Conservation (phyloP, 257 asterid genomes). For the Plantago ovata region DNA sequence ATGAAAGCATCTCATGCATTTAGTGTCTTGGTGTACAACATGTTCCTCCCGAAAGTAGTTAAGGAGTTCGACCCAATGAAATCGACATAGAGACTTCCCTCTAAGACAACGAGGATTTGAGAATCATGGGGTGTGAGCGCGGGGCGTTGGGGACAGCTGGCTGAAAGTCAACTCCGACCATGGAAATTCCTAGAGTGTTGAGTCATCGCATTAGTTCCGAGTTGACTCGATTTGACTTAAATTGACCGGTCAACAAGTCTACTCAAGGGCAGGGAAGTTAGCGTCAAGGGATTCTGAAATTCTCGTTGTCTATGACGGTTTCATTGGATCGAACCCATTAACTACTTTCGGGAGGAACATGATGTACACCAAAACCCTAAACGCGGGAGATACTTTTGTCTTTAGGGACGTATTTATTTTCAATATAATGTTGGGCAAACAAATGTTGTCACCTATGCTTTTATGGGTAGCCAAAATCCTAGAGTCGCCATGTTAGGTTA, state of each 20-base stretch:
- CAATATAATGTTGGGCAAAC: conserved; percentile 16
- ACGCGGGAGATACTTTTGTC: conserved; percentile 19
- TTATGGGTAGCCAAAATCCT: conserved; percentile 22
- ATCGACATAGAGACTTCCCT: too few species aligned
- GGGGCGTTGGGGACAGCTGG: too few species aligned
- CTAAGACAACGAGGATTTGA: conserved; percentile 17
- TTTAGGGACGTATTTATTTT: conserved; percentile 25
- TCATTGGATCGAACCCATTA: conserved; percentile 21
- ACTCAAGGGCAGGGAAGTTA: too few species aligned
- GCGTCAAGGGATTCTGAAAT: too few species aligned
- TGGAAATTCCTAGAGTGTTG: too few species aligned
- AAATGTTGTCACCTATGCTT: conserved; percentile 20
- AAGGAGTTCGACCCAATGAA: conserved; percentile 23
- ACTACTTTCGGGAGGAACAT: conserved; percentile 14
- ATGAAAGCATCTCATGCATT: conserved; percentile 19
- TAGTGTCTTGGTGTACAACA: conserved; percentile 10
- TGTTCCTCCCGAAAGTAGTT: conserved; percentile 15
- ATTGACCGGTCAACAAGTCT: too few species aligned
- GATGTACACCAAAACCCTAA: conserved; percentile 10
- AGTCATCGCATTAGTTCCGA: too few species aligned
- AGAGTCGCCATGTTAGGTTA: conserved; percentile 18
- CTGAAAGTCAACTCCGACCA: too few species aligned
- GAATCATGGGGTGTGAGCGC: too few species aligned
- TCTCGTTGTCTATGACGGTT: conserved; percentile 21
- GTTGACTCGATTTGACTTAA: too few species aligned